Evolutionary conservation across 371 early-diverging fungal genomes (phyloP).

Genomic region (Nematocida ironsii): DNA sequence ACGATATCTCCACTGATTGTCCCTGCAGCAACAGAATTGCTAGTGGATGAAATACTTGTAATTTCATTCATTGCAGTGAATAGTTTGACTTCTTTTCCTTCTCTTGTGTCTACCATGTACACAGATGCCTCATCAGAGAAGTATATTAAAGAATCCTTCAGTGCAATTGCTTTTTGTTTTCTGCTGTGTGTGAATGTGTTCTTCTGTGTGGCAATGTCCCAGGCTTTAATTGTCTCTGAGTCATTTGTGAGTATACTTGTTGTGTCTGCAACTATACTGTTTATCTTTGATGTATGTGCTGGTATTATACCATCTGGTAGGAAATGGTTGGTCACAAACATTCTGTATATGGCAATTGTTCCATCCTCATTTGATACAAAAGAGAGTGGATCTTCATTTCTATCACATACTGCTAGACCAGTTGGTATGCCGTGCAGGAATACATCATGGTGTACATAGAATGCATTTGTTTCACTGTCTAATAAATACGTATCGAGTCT

Average conservation of each 20-base stretch:
- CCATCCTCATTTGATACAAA: constrained; percentile 46
- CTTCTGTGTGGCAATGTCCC: constrained; percentile 48
- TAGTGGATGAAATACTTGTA: not conserved
- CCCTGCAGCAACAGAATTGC: constrained; percentile 1
- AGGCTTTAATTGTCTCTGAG: constrained; percentile 8
- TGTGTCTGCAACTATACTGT: not conserved
- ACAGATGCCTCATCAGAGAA: constrained; percentile 8
- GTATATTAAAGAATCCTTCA: constrained; percentile 17
- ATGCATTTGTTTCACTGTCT: constrained; percentile 39
- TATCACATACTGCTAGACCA: constrained; percentile 25
- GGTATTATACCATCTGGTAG: constrained; percentile 26
- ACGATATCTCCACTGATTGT: not conserved
- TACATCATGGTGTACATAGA: constrained; percentile 56
- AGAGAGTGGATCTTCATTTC: constrained; percentile 33
- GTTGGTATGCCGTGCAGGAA: constrained; percentile 52
- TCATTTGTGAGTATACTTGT: not conserved
- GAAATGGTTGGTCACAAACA: constrained; percentile 54
- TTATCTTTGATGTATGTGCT: constrained; percentile 19
- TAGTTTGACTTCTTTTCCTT: not conserved
- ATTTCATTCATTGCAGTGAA: not conserved
- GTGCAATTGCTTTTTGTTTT: not conserved
- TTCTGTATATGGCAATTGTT: constrained; percentile 36
- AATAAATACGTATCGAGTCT: constrained; percentile 34
- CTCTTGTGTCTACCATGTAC: constrained; percentile 25
- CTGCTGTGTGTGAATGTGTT: not conserved